Percentiles rank a stretch among this genome's conserved stretches.
Conservation (phyloP, 2,329 filamentous ascomycete genomes). For the Nothomitra cinnamomea region DNA sequence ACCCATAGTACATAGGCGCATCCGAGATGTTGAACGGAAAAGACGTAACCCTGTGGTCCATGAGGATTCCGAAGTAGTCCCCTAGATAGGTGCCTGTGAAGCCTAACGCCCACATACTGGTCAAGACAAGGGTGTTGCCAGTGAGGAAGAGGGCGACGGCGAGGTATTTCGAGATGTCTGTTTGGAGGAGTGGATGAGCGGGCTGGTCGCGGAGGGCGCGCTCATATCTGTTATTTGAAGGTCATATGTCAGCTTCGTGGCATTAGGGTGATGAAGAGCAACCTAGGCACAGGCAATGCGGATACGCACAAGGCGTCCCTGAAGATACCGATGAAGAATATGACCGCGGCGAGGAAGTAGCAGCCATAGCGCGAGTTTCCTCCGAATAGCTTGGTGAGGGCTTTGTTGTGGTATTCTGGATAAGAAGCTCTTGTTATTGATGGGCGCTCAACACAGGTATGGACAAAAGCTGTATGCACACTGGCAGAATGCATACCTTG, state of each 20-base stretch:
- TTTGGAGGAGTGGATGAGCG: constrained; percentile 53
- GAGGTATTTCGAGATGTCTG: constrained; percentile 38
- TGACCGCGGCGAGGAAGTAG: constrained; percentile 74
- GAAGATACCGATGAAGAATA: constrained; percentile 81
- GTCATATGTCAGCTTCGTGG: not conserved
- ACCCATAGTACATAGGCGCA: constrained; percentile 94
- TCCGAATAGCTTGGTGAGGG: constrained; percentile 72
- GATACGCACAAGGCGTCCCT: constrained; percentile 45
- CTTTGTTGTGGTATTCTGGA: constrained; percentile 76
- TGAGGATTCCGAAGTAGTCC: constrained; percentile 96
- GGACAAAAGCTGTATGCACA: not conserved
- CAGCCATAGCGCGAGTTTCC: constrained; percentile 65
- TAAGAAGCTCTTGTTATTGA: constrained; percentile 7
- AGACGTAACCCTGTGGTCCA: constrained; percentile 84
- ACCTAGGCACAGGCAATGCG: not conserved
- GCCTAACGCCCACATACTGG: constrained; percentile 80
- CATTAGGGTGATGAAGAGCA: not conserved
- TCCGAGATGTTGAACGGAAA: constrained; percentile 90
- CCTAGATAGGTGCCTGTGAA: constrained; percentile 92
- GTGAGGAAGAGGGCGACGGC: constrained; percentile 54
- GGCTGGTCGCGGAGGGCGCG: constrained; percentile 62
- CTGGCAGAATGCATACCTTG: constrained; percentile 6
- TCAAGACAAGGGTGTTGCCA: constrained; percentile 74
- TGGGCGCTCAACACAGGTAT: not conserved
- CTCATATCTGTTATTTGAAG: constrained; percentile 51